Percentiles rank a stretch among this genome's conserved stretches.
These are phyloP conservation scores for Colletotrichum tofieldiae DNA, from an alignment of 2,329 filamentous ascomycete genomes.

Conservation along the genomic window DNA sequence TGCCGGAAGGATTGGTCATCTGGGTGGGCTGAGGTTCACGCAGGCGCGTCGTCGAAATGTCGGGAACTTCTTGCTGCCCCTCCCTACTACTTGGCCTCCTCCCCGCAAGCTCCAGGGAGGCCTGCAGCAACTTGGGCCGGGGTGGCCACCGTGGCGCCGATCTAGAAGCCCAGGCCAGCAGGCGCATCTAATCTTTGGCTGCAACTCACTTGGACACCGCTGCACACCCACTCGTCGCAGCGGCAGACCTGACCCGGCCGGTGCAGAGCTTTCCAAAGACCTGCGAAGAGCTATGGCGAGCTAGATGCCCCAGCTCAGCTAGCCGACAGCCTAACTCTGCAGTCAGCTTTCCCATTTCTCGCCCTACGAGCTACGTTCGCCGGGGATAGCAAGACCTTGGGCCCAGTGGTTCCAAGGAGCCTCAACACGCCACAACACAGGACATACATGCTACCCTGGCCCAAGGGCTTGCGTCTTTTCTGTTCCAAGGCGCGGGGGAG, in stretches of 20 bases:
- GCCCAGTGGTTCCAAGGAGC: conserved; percentile 6
- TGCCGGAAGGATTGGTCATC: conserved; percentile 37
- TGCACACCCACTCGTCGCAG: conserved; percentile 3
- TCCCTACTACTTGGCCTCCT: conserved; percentile 16
- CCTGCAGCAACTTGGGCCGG: conserved; percentile 29
- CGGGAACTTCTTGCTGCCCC: conserved; percentile 23
- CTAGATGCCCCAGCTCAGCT: neutral
- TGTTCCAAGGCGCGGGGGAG: neutral
- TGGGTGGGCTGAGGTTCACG: conserved; percentile 32
- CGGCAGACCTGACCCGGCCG: conserved; percentile 7
- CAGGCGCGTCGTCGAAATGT: conserved; percentile 21
- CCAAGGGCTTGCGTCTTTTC: neutral
- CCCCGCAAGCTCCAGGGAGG: conserved; percentile 31
- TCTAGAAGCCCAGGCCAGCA: conserved; percentile 27
- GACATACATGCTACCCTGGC: conserved; percentile 1
- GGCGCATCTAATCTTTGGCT: conserved; percentile 12
- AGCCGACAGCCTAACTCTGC: conserved; percentile 5
- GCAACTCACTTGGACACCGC: neutral
- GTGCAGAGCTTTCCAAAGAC: conserved; percentile 20
- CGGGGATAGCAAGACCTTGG: conserved; percentile 11
- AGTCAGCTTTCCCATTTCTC: conserved; percentile 16
- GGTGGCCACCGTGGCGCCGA: conserved; percentile 28
- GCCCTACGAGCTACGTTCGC: neutral
- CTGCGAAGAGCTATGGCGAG: conserved; percentile 30
- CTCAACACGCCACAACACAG: conserved; percentile 5